Evolutionary conservation across 257 asterid species (phyloP), one percentile per base, ranked within the genome.

Genomic region (Jasminum sambac): DNA sequence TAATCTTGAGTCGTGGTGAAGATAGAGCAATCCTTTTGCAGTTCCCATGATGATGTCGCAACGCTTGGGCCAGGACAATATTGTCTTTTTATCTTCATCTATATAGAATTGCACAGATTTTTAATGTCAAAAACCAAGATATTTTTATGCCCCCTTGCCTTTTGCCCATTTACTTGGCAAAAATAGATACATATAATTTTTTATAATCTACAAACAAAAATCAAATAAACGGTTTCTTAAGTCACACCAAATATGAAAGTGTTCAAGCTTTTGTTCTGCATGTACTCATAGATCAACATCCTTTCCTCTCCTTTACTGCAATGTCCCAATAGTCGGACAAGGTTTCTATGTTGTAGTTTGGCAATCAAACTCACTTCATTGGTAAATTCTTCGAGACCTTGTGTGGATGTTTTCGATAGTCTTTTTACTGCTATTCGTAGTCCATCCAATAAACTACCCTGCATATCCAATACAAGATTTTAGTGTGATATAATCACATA

Each of bases 401-500:
- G 88, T 11, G 64, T 58, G 0, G 88, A 85, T 72, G 67, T 55
- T 65, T 41, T 70, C 0, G 88, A 85, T 40, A 81, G 74, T 69
- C 85, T 76, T 71, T 85, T 85, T 48, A 85, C 83, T 2, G 86
- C 90, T 37, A 83, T 77, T 74, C 69, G 70, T 57, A 63, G 77
- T 62, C 72, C 84, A 12, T 14, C 73, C 14, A 50, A 48, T 34
- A 81, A 61, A 36, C 64, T 62, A 0, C 88, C 86, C 88, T 85
- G 79, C 42, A 46, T 64, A 41, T 69, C 37, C 72, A 76, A 55
- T 43, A 43, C 4, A 11, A 40, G 5, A 11, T 36, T 1, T 21
- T 17, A 11, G n/a, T 64, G 52, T 19, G 10, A 52, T 19, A 52
- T 52, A 19, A 1, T 21, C 21, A 5, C 13, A 52, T 5, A 19